Base-by-base conservation (phyloP, 768 basidiomycete species). In the Pleurotus citrinopileatus region DNA sequence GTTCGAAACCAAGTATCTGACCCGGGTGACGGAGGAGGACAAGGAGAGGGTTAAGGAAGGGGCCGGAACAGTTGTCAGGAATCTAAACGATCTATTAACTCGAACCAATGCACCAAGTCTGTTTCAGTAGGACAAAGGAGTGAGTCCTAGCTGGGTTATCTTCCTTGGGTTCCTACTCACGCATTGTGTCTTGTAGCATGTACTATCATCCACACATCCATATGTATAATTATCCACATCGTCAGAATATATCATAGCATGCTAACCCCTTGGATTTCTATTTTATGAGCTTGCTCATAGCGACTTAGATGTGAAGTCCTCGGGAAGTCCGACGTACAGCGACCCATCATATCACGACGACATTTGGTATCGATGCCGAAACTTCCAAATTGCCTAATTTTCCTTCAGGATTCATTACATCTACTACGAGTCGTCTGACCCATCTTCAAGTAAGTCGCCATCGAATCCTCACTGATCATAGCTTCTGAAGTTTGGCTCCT, bases 41-140 rank as follows among this genome's bases (percentile, higher is more conserved):
- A 77, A 75, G 64, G 87, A 83, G 62, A 79, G 67, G 61, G 87
- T 92, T 46, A 79, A 81, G 68, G 78, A 80, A 54, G 90, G 84
- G n/a, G 87, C 87, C 1, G 89, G 88, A 23, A 69, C 70, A 25
- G 90, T 93, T 48, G 84, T 82, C 45, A 75, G 89, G 58, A 79
- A 74, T 65, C 74, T 92, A 54, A 90, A 86, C 67, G 84, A 87
- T 61, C 72, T 92, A 51, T 71, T 91, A 73, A 76, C 71, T 47
- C 79, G 73, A 59, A 71, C 74, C 63, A 78, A 79, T 43, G 61
- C 66, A 57, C 71, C 73, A 44, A 70, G 69, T 53, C 48, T 63
- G 19, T 67, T 73, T 67, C 69, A 68, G 58, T 63, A 61, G 65
- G 58, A 37, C 26, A 42, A 48, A 50, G 56, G 56, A 37, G 42